Evolutionary conservation across 768 basidiomycete genomes (phyloP).

Genomic region (Sporobolomyces phaffii): DNA sequence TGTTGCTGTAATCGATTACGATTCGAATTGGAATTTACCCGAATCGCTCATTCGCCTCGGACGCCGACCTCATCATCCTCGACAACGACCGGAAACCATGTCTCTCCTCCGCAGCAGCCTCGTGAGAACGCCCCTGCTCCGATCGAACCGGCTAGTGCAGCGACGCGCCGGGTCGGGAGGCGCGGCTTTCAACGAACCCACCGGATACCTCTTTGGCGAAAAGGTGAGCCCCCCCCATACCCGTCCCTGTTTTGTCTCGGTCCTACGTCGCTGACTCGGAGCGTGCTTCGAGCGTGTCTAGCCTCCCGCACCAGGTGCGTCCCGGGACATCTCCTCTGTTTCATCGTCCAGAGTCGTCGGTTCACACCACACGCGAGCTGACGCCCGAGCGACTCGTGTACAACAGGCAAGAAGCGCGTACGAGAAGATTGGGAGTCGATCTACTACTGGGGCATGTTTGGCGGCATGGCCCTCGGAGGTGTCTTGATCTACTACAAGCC

Average conservation of each 20-base stretch:
- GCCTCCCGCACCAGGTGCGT: slow-evolving; percentile 25
- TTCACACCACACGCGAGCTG: too few relatives aligned
- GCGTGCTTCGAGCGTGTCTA: too few relatives aligned
- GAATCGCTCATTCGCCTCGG: too few relatives aligned
- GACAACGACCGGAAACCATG: too few relatives aligned
- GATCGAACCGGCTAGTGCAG: neutral
- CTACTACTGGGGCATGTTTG: slow-evolving; percentile 48
- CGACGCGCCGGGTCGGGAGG: slow-evolving; percentile 30
- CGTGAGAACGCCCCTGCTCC: neutral
- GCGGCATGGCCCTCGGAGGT: slow-evolving; percentile 46
- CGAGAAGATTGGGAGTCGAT: slow-evolving; percentile 49
- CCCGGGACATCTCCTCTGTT: neutral
- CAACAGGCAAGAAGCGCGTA: slow-evolving; percentile 44
- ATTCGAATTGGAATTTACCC: too few relatives aligned
- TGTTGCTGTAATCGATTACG: too few relatives aligned
- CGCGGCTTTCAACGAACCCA: slow-evolving; percentile 44
- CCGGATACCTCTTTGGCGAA: slow-evolving; percentile 48
- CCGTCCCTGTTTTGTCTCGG: too few relatives aligned
- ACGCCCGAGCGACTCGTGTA: too few relatives aligned
- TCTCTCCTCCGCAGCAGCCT: slow-evolving; percentile 4
- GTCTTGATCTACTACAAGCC: slow-evolving; percentile 48
- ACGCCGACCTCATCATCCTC: too few relatives aligned
- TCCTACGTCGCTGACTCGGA: too few relatives aligned
- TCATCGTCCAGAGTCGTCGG: too few relatives aligned
- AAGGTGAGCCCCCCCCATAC: slow-evolving; percentile 39